Conservation (phyloP, 306 rosid species). For the Casuarina cunninghamiana region DNA sequence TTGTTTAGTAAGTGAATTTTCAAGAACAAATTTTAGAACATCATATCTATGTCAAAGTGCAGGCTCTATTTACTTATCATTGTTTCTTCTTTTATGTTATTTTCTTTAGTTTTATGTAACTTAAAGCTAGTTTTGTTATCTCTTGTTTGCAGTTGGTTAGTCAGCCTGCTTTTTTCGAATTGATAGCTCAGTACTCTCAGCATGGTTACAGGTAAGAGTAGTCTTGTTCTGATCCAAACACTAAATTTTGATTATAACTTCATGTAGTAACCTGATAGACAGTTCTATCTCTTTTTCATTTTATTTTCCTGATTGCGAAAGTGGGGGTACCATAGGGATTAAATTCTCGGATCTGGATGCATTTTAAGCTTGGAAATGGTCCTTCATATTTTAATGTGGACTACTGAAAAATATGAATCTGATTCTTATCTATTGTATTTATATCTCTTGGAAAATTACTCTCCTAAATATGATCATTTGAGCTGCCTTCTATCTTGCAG, state of each 20-base stretch:
- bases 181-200: constrained; percentile 69
- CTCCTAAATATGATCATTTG: not conserved
- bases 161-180: constrained; percentile 81
- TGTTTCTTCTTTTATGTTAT: not conserved
- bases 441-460: not conserved
- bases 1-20: not conserved
- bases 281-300: not conserved
- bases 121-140: constrained; percentile 3
- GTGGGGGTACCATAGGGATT: not conserved
- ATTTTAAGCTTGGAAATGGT: not conserved
- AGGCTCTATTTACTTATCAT: not conserved
- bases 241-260: not conserved
- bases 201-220: constrained; percentile 71
- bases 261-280: not conserved
- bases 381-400: not conserved
- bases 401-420: not conserved
- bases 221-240: not conserved
- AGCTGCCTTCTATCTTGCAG: not conserved
- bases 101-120: constrained; percentile 4
- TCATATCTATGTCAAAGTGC: not conserved
- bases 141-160: constrained; percentile 65
- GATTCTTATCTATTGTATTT: not conserved
- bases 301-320: too few species aligned
- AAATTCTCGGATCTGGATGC: not conserved
- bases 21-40: constrained; percentile 6